Conservation (phyloP, 208 protist genomes). For the Acanthamoeba lenticulata region DNA sequence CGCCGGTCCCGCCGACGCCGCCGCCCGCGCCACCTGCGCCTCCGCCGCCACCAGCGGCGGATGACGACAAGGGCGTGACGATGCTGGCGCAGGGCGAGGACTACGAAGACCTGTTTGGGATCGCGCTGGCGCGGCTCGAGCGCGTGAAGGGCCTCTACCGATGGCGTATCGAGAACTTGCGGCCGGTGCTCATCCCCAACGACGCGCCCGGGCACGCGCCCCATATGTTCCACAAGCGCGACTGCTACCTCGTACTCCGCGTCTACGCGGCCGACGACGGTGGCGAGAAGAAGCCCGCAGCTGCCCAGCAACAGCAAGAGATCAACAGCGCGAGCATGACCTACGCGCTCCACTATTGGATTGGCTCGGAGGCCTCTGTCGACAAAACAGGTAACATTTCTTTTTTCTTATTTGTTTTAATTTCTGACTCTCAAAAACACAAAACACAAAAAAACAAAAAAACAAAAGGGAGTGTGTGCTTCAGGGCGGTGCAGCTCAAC, state of each 20-base stretch:
- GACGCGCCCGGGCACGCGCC: background rate
- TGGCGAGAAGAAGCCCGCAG: background rate
- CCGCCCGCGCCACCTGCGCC: background rate
- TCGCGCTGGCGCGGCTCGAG: background rate
- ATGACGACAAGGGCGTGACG: background rate
- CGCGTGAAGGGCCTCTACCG: constrained; percentile 12
- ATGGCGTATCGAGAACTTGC: constrained; percentile 57
- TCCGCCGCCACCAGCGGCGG: background rate
- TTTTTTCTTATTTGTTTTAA: background rate
- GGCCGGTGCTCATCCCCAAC: background rate
- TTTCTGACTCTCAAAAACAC: background rate
- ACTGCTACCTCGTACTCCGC: constrained; percentile 23
- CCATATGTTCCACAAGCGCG: constrained; percentile 28
- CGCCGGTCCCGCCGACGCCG: background rate
- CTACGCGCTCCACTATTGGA: constrained; percentile 57
- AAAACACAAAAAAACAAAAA: background rate
- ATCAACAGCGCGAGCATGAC: constrained; percentile 32
- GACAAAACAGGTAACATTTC: background rate
- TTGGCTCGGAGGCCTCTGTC: constrained; percentile 41
- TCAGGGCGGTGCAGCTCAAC: constrained; percentile 55
- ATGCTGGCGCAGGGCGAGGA: constrained; percentile 18
- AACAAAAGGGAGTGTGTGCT: background rate
- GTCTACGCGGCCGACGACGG: background rate
- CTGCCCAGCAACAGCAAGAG: constrained; percentile 28
- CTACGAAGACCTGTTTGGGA: constrained; percentile 56